phyloP scores from a whole-genome alignment of 2,329 filamentous ascomycete genomes.

The Aotearoamyces nothofagi region DNA sequence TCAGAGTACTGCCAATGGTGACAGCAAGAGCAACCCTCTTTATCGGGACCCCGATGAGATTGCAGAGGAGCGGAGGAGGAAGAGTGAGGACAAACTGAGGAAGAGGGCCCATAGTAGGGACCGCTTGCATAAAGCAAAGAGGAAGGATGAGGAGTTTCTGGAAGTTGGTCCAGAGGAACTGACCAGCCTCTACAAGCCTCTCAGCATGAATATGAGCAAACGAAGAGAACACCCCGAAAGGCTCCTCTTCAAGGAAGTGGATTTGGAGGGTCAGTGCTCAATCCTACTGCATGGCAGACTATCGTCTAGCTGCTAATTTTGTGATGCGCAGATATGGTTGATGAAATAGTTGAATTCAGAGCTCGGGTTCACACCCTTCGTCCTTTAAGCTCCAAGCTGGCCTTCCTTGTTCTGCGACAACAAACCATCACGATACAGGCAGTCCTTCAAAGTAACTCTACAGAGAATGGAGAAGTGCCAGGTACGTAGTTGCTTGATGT shows the following conservation, averaged over 20 bases:
- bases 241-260: conserved; percentile 16
- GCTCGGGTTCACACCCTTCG: conserved; percentile 67
- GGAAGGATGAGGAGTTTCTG: conserved; percentile 15
- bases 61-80: not conserved
- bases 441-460: conserved; percentile 35
- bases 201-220: conserved; percentile 21
- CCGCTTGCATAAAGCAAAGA: not conserved
- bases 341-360: conserved; percentile 32
- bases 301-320: not conserved
- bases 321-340: conserved; percentile 13
- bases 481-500: conserved; percentile 11
- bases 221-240: conserved; percentile 15
- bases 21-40: no score
- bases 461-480: conserved; percentile 6
- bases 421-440: conserved; percentile 74
- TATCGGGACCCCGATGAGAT: not conserved
- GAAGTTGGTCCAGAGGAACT: conserved; percentile 14
- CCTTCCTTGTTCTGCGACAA: conserved; percentile 77
- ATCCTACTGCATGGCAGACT: not conserved
- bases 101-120: not conserved
- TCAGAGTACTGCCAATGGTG: no score
- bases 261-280: conserved; percentile 12
- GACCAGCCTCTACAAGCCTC: conserved; percentile 17
- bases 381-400: conserved; percentile 66
- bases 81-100: conserved; percentile 1